Conservation (phyloP, 768 basidiomycete species). For the Mycena belliarum region DNA sequence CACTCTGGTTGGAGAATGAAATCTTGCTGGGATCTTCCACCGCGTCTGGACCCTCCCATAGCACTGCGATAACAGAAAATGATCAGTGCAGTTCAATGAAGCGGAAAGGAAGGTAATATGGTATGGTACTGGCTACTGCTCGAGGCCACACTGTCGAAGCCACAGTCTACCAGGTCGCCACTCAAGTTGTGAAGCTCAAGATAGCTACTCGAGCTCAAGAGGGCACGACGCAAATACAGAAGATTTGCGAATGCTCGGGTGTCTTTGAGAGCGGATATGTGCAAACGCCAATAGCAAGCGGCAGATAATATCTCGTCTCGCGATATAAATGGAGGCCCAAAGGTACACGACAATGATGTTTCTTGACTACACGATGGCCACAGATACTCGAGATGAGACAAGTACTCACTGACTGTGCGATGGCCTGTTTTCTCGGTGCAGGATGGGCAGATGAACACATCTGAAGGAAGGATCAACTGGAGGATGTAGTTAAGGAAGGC, state of each 20-base stretch:
- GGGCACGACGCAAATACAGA: constrained; percentile 11
- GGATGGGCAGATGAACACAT: constrained; percentile 41
- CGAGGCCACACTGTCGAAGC: background rate
- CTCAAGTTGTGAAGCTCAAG: constrained; percentile 18
- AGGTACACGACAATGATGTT: constrained; percentile 18
- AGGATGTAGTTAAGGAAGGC: background rate
- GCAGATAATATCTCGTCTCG: constrained; percentile 21
- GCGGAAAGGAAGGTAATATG: constrained; percentile 12
- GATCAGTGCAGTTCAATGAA: constrained; percentile 18
- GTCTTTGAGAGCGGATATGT: constrained; percentile 29
- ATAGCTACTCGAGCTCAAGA: constrained; percentile 10
- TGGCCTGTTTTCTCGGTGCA: constrained; percentile 65
- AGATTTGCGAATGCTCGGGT: constrained; percentile 28
- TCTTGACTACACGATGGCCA: constrained; percentile 21
- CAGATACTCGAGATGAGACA: constrained; percentile 22
- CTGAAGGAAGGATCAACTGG: constrained; percentile 12
- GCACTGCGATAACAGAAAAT: constrained; percentile 47
- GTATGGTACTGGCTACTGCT: constrained; percentile 2
- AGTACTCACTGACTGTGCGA: constrained; percentile 78
- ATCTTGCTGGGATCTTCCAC: constrained; percentile 43
- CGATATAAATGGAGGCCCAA: constrained; percentile 20
- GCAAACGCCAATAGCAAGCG: constrained; percentile 29
- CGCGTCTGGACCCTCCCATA: constrained; percentile 70
- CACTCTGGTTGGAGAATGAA: constrained; percentile 27
- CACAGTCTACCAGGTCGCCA: background rate